Conservation (phyloP, 352 stramenopile species). For the Globisporangium middletonii region DNA sequence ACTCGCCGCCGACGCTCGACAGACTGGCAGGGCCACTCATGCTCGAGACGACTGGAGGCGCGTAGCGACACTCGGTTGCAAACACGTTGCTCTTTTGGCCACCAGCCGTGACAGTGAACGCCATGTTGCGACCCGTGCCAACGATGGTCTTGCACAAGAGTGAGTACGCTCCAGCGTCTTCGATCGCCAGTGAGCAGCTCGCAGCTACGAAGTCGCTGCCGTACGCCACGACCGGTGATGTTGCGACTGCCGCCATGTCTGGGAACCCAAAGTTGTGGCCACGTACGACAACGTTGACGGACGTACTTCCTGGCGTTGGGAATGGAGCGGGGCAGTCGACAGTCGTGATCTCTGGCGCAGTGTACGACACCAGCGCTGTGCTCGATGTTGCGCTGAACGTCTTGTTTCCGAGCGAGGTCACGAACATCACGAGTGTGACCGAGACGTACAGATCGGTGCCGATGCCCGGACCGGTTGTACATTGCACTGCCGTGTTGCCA, state of each 20-base stretch:
- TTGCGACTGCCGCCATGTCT: conserved; percentile 7
- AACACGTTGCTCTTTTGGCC: conserved; percentile 25
- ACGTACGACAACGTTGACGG: conserved; percentile 30
- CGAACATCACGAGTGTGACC: conserved; percentile 39
- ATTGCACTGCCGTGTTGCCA: conserved; percentile 44
- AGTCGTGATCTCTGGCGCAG: conserved; percentile 16
- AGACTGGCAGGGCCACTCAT: conserved; percentile 14
- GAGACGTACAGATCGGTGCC: conserved; percentile 42
- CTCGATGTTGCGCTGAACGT: conserved; percentile 34
- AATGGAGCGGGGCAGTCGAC: conserved; percentile 29
- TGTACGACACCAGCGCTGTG: conserved; percentile 31
- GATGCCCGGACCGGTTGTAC: conserved; percentile 28
- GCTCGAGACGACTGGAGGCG: conserved; percentile 19
- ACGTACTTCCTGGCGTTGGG: conserved; percentile 26
- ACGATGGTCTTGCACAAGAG: conserved; percentile 31
- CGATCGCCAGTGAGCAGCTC: conserved; percentile 18
- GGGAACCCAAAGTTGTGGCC: conserved; percentile 35
- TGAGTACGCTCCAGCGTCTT: conserved; percentile 14
- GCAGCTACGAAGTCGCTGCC: conserved; percentile 25
- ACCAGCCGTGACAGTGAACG: conserved; percentile 26
- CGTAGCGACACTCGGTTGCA: conserved; percentile 28
- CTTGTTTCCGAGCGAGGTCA: conserved; percentile 25
- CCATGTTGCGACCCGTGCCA: conserved; percentile 30
- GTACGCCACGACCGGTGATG: conserved; percentile 22
- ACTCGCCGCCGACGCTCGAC: conserved; percentile 24